A percentile compares a stretch with the other conserved stretches of the same genome.
phyloP scores from a whole-genome alignment of 2,329 filamentous ascomycete species.

The Geoglossum cookeanum region DNA sequence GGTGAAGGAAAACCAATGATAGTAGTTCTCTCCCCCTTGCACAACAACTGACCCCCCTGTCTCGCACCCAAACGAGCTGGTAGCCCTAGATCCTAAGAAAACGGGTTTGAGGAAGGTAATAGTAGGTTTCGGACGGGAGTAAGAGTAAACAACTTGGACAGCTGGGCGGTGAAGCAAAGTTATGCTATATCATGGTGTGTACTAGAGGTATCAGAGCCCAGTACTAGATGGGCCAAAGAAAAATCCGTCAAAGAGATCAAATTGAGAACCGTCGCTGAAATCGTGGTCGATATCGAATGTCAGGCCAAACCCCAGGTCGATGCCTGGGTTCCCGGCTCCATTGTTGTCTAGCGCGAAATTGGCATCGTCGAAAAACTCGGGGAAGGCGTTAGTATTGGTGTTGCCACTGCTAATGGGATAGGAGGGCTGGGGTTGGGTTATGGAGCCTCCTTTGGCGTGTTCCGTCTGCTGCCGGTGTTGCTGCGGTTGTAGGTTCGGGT shows the following conservation, averaged over 20 bases:
- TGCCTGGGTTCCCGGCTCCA: constrained; percentile 29
- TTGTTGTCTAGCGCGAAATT: constrained; percentile 31
- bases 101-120: too few relatives aligned
- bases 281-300: constrained; percentile 37
- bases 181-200: background rate
- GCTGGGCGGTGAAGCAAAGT: background rate
- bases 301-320: constrained; percentile 40
- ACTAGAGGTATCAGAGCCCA: background rate
- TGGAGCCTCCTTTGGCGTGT: constrained; percentile 16
- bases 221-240: constrained; percentile 36
- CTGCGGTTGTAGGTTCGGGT: background rate
- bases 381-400: constrained; percentile 14
- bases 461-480: background rate
- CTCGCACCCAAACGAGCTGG: too few relatives aligned
- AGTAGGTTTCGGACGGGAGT: too few relatives aligned
- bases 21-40: too few relatives aligned
- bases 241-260: constrained; percentile 47
- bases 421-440: constrained; percentile 17
- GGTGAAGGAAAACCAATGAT: too few relatives aligned
- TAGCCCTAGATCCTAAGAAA: too few relatives aligned
- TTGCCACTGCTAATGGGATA: constrained; percentile 17
- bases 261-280: constrained; percentile 25
- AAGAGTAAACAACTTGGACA: too few relatives aligned
- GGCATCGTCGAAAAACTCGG: constrained; percentile 24
- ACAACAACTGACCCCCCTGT: too few relatives aligned